Base-by-base conservation (phyloP, 306 rosid genomes). In the Vigna trinervia region DNA sequence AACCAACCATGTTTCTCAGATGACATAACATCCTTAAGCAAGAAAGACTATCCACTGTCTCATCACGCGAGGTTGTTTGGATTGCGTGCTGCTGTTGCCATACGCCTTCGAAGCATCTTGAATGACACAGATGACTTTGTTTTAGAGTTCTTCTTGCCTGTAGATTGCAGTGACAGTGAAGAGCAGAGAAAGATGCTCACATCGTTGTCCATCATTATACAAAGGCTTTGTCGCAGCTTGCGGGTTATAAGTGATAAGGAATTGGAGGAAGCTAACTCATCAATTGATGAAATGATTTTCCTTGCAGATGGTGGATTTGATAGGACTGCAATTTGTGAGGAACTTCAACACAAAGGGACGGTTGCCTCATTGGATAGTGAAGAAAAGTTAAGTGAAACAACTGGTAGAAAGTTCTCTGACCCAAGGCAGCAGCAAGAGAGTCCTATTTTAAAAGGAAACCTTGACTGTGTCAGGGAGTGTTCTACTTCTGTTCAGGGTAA, bases 81-180 rank as follows among this genome's bases (percentile, higher is more conserved):
- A 30, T 85, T 96, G 87, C 89, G 57, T 4, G 94, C 98, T 67
- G 98, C 98, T 1, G 98, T 88, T 79, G 97, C 99, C 46, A 85
- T 93, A 53, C 97, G 97, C 57, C 87, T 96, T 23, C 88, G 98
- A 66, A 90, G 99, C 88, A 89, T 90, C 28, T 79, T 84, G 56
- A 75, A 80, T 57, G 81, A 69, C 59, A 61, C 76, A 28, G 89
- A 91, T 57, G 99, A 96, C 81, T 93, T 86, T 82, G 97, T 96
- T 73, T 81, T 96, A 1, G 99, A 96, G 90, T 96, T 96, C 81
- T 93, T 93, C 96, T 86, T 96, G 90, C 99, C 99, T 12, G 69
- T 73, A 19, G 78, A 85, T 57, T 93, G 98, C 86, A 87, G 69
- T 30, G 94, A 89, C 80, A 78, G 88, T 64, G 88, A 86, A 75